Conservation (phyloP, 257 asterid species). For the Apocynum venetum region DNA sequence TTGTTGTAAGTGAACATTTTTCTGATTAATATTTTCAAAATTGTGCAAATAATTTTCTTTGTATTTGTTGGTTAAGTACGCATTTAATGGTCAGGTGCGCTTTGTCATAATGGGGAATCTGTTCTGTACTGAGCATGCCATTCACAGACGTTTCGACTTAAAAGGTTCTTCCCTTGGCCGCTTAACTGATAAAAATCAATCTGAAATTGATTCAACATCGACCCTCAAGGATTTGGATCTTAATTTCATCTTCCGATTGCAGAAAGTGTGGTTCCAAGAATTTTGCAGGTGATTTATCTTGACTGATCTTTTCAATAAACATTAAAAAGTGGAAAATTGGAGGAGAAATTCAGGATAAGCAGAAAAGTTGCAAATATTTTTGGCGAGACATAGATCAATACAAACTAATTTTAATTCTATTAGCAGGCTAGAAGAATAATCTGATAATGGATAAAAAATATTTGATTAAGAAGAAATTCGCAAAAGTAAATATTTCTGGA, state of each 20-base stretch:
- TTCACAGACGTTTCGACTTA: conserved; percentile 81
- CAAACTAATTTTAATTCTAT: too few relatives aligned
- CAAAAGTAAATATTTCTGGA: too few relatives aligned
- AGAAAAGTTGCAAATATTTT: too few relatives aligned
- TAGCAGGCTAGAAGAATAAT: too few relatives aligned
- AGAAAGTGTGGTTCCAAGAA: conserved; percentile 64
- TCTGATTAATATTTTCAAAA: neutral
- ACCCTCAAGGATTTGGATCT: conserved; percentile 96
- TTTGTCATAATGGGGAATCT: conserved; percentile 93
- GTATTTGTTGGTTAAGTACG: conserved; percentile 7
- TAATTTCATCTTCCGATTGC: conserved; percentile 71
- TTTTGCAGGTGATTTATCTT: conserved; percentile 55
- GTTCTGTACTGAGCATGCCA: conserved; percentile 66
- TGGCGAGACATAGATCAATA: too few relatives aligned
- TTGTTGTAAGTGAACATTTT: neutral
- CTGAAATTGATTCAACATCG: conserved; percentile 69
- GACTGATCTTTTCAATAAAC: too few relatives aligned
- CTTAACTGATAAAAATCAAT: conserved; percentile 54
- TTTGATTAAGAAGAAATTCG: too few relatives aligned
- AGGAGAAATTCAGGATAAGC: too few relatives aligned
- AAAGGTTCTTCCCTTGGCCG: conserved; percentile 97
- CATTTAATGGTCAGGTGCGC: conserved; percentile 54
- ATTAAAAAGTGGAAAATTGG: too few relatives aligned
- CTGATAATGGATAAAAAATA: too few relatives aligned
- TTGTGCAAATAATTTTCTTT: neutral